Conservation (phyloP, 202 grass and related monocot species). For the Bolboschoenoplectus hybrid region DNA sequence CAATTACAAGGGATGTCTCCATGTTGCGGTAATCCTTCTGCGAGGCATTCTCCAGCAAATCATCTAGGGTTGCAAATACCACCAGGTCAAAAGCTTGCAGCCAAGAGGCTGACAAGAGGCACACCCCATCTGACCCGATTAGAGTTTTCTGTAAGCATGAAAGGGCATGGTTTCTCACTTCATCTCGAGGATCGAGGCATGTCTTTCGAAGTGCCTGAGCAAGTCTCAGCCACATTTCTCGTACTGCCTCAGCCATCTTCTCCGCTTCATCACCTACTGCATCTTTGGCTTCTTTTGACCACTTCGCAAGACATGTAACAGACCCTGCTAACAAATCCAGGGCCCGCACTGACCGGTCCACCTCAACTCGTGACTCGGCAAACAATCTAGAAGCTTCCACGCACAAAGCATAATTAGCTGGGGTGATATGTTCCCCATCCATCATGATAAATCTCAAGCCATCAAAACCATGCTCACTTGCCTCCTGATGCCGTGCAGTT, state of each 20-base stretch:
- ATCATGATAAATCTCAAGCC: constrained; percentile 89
- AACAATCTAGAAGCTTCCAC: constrained; percentile 88
- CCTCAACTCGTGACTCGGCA: constrained; percentile 85
- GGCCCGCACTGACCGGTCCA: constrained; percentile 78
- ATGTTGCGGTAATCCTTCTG: constrained; percentile 98
- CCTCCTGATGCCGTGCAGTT: constrained; percentile 93
- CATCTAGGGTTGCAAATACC: constrained; percentile 86
- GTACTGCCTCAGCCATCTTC: constrained; percentile 69
- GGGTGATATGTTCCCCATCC: constrained; percentile 75
- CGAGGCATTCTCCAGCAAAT: constrained; percentile 73
- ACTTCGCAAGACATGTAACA: constrained; percentile 62
- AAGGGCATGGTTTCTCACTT: constrained; percentile 90
- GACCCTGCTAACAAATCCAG: constrained; percentile 89
- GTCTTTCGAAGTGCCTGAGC: constrained; percentile 82
- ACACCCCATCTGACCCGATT: constrained; percentile 62
- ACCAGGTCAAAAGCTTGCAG: constrained; percentile 84
- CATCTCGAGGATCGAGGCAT: constrained; percentile 92
- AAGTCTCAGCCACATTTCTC: constrained; percentile 97
- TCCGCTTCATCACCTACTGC: constrained; percentile 62
- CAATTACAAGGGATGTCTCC: constrained; percentile 84
- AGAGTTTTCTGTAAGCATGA: constrained; percentile 71
- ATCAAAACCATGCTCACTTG: constrained; percentile 86
- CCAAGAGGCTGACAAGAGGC: constrained; percentile 70
- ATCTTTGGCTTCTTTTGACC: constrained; percentile 72
- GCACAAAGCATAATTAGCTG: constrained; percentile 79